These are phyloP conservation scores for Lantana camara DNA, from an alignment of 257 asterid species.

Conservation along the genomic window DNA sequence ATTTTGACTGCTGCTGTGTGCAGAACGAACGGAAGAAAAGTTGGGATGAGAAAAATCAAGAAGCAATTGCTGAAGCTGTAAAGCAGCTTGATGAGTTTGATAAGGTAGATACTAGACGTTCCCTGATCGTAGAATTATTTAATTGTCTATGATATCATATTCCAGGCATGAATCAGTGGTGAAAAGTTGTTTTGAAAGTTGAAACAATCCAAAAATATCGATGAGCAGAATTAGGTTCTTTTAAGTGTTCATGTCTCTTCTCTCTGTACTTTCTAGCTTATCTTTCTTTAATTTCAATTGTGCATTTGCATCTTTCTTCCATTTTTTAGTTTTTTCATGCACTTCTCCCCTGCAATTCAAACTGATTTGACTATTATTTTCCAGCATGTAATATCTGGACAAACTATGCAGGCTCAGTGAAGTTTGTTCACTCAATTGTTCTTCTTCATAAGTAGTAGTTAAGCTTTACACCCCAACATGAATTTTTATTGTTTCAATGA, in stretches of 20 bases:
- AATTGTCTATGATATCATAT: slow-evolving; percentile 8
- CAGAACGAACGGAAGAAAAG: slow-evolving; percentile 87
- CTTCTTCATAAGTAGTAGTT: neutral
- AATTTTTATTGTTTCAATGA: neutral
- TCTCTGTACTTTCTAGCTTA: neutral
- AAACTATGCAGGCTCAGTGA: neutral
- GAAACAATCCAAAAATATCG: slow-evolving; percentile 6
- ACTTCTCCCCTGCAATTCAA: too few relatives aligned
- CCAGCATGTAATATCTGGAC: neutral
- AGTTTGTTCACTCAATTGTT: neutral
- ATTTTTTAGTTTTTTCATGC: neutral
- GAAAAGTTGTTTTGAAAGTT: neutral
- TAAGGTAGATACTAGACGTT: slow-evolving; percentile 46
- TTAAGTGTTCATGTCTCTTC: neutral
- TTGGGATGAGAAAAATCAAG: slow-evolving; percentile 93
- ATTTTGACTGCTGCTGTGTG: slow-evolving; percentile 33
- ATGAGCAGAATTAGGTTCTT: neutral
- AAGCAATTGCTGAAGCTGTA: slow-evolving; percentile 86
- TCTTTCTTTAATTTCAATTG: neutral
- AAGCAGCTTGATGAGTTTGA: slow-evolving; percentile 88
- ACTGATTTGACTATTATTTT: neutral
- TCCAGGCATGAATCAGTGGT: neutral
- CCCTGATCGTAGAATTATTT: slow-evolving; percentile 9
- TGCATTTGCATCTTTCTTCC: neutral
- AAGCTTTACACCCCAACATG: neutral